Conservation (phyloP, 2,329 filamentous ascomycete genomes). For the Neofusicoccum cordaticola region DNA sequence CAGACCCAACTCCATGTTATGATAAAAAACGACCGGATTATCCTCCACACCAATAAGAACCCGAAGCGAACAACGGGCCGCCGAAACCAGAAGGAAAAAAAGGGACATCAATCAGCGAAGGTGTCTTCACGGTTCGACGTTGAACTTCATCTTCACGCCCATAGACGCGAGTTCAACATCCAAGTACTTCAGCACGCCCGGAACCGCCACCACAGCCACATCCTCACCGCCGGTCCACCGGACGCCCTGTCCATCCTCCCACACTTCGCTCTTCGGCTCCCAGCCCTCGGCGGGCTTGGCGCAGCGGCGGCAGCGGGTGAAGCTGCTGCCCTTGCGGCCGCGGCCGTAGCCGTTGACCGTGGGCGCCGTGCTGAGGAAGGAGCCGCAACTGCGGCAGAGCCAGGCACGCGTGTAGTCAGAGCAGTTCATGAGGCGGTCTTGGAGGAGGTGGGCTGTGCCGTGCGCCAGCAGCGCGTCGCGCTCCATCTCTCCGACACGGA, state of each 20-base stretch:
- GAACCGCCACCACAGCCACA: conserved; percentile 87
- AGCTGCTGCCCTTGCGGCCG: conserved; percentile 58
- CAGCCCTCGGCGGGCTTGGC: conserved; percentile 53
- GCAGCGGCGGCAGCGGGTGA: conserved; percentile 77
- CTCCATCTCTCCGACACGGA: conserved; percentile 99
- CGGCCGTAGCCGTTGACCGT: conserved; percentile 58
- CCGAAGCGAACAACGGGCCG: background rate
- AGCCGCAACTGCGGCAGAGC: conserved; percentile 86
- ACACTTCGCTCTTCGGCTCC: conserved; percentile 65
- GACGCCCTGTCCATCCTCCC: conserved; percentile 86
- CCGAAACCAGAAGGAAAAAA: background rate
- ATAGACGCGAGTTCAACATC: conserved; percentile 95
- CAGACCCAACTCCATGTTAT: no score
- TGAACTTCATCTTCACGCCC: conserved; percentile 93
- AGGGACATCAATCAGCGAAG: background rate
- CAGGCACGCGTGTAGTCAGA: conserved; percentile 88
- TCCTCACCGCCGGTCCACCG: conserved; percentile 87
- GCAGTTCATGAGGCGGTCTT: conserved; percentile 95
- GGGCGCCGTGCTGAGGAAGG: conserved; percentile 83
- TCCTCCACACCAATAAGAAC: background rate
- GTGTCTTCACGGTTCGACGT: conserved; percentile 51
- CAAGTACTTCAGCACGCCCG: conserved; percentile 86
- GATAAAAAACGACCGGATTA: no score
- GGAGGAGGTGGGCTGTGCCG: conserved; percentile 89
- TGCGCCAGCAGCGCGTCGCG: conserved; percentile 92